phyloP scores from a whole-genome alignment of 169 alveolate genomes.

The Pseudocohnilembus persalinus region DNA sequence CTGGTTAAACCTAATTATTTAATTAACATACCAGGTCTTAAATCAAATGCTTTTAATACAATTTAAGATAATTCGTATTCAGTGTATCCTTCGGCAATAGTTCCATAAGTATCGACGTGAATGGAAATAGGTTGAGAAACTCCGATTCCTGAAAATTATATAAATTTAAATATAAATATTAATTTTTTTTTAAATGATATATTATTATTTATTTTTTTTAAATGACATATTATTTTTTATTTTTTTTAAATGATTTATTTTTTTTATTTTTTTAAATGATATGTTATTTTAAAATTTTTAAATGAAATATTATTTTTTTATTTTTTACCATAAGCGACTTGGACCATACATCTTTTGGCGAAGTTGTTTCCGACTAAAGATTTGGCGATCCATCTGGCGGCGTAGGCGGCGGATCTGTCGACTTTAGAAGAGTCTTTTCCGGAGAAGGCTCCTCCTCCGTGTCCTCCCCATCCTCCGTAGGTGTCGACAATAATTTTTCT shows the following conservation, averaged over 20 bases:
- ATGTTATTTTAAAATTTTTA: too few species aligned
- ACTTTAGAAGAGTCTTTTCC: constrained; percentile 99
- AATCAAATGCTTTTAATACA: constrained; percentile 92
- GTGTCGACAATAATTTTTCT: constrained; percentile 99
- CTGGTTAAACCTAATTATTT: constrained; percentile 90
- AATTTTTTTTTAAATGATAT: too few species aligned
- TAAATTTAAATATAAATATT: too few species aligned
- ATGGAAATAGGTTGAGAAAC: constrained; percentile 96
- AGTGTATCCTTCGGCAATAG: constrained; percentile 89
- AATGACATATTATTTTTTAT: too few species aligned
- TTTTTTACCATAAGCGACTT: constrained; percentile 90
- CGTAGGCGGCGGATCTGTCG: constrained; percentile 99
- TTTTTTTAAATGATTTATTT: too few species aligned
- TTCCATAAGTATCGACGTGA: constrained; percentile 95
- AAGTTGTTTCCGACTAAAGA: constrained; percentile 95
- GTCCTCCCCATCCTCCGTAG: constrained; percentile 99
- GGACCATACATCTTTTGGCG: constrained; percentile 95
- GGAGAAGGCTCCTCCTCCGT: constrained; percentile 99
- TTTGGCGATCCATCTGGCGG: constrained; percentile 98
- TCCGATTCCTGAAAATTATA: constrained; percentile 86
- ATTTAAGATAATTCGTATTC: constrained; percentile 92
- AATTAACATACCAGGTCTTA: constrained; percentile 96
- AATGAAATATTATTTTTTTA: too few species aligned
- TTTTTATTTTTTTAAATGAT: too few species aligned
- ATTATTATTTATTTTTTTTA: too few species aligned